Evolutionary conservation across 352 stramenopile genomes (phyloP), one percentile per base, ranked within the genome.

Genomic region (Phytopythium boreale): DNA sequence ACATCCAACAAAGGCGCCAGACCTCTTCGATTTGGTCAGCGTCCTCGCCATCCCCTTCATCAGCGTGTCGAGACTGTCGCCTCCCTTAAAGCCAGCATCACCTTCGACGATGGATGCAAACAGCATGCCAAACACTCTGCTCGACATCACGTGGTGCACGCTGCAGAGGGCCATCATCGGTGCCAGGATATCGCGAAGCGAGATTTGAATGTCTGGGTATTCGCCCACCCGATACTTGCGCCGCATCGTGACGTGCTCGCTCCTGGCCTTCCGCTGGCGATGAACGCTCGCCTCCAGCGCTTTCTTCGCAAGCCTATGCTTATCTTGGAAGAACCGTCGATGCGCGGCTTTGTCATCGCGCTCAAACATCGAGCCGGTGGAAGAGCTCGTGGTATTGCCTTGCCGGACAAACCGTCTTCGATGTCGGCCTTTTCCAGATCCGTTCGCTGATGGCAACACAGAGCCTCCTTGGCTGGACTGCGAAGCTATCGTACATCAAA

Each of bases 171-270:
- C 67, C 62, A 92, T 83, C 10, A 95, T 69, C 19, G 87, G 87
- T 31, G 80, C 68, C 43, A 93, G 37, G 49, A 95, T 78, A 62
- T 95, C 87, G 46, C 65, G 69, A 11, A 80, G 67, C 29, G 82
- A 78, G 63, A 95, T 93, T 49, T 93, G 76, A 63, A 95, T 95
- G 50, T 95, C 87, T 26, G 87, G 86, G 62, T 83, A 89, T 22
- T 93, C 81, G 1, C 87, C 87, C 14, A 74, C 58, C 7, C 87
- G 75, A 49, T 95, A 95, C 27, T 74, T 83, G n/a, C 87, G 68
- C 56, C 78, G 80, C 39, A 95, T 87, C 3, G 71, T 71, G 3
- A 95, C 84, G 43, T 82, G 68, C 51, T 85, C 70, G 20, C 79
- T 70, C 3, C 80, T 74, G 44, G 82, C 71, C 22, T 73, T 79